Base-by-base conservation (phyloP, 208 protist species). In the Acanthamoeba sp. region DNA sequence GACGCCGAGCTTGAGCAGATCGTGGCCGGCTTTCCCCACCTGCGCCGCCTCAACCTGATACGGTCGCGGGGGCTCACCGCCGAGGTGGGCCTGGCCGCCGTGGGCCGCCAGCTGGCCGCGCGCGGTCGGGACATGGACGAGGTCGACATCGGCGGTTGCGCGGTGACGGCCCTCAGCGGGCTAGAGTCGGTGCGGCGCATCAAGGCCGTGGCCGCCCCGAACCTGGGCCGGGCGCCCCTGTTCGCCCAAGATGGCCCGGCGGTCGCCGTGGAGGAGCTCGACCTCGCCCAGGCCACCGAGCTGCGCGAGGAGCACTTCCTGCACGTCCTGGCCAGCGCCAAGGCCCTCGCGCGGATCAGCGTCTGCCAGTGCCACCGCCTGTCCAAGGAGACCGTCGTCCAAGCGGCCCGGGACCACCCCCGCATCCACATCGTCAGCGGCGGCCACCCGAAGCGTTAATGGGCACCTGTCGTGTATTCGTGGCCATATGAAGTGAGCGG, bases 301-400 rank as follows among this genome's bases (percentile, higher is more conserved):
- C 73, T 84, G 14, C 1, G 27, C 10, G 73, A 84, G 38, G 40
- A 12, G 20, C 2, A 2, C 9, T 52, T 84, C 42, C 22, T 84
- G 73, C 24, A 52, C 1, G 38, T n/a, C 18, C 38, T 84, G 24
- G 6, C 34, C 6, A 12, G 2, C 7, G 24, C 52, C 18, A 20
- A 45, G 20, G 18, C 38, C 22, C 73, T 84, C 73, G 52, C 48
- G 73, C 73, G 73, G 5, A 84, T 84, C 73, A 84, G 52, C 40
- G 52, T 84, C 73, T 4, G 52, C 73, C 18, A 29, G n/a, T 84
- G 73, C 73, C n/a, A 84, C 73, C 2, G 3, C 5, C 38, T 84
- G 38, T 7, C 2, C 12, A 10, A 6, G 2, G 64, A 10, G n/a
- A 73, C 64, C n/a, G 64, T 73, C n/a, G 16, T 73, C n/a, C 27